Base-by-base conservation (phyloP, 2,329 filamentous ascomycete genomes). In the Teratosphaeria pseudoeucalypti region DNA sequence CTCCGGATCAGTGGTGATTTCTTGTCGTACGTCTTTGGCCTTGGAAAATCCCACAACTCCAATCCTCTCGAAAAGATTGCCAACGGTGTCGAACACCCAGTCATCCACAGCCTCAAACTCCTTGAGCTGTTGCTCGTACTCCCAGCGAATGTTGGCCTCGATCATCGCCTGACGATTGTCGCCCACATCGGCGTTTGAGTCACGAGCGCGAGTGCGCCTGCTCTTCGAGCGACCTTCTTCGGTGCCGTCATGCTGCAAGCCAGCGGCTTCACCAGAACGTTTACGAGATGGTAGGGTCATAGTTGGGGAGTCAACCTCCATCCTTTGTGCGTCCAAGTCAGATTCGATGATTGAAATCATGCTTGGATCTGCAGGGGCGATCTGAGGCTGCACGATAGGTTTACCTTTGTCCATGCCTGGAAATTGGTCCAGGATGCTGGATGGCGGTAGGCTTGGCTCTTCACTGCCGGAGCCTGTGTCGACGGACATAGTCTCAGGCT, bases 201-300 rank as follows among this genome's bases (percentile, higher is more conserved):
- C 83, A 62, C 84, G 78, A 34, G 82, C 82, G 57, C 83, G 79
- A 19, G 84, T 79, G 39, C 84, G 78, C 66, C 84, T 83, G 68
- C 83, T 85, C 66, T 83, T 83, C 12, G 76, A 74, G 55, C 84
- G 78, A 23, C 79, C 78, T 56, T 80, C 80, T 61, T 86, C 83
- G 12, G 74, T 74, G 12, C 76, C 77, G 57, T 86, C 84, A 27
- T 56, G 55, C 2, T 83, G 78, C 32, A 85, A 75, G 10, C 81
- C 82, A 55, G 82, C 81, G 23, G 80, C 82, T 57, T 84, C 81
- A 14, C 81, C 82, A 2, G 83, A 85, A 59, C 84, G 76, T 70
- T 87, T 87, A 23, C 84, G 78, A 26, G 77, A 77, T 11, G 74
- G 74, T 4, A 73, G 67, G 55, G 67, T 72, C n/a, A 75, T 70